These are phyloP conservation scores for Verticillium albo-atrum DNA, from an alignment of 2,329 filamentous ascomycete species.

Conservation along the genomic window DNA sequence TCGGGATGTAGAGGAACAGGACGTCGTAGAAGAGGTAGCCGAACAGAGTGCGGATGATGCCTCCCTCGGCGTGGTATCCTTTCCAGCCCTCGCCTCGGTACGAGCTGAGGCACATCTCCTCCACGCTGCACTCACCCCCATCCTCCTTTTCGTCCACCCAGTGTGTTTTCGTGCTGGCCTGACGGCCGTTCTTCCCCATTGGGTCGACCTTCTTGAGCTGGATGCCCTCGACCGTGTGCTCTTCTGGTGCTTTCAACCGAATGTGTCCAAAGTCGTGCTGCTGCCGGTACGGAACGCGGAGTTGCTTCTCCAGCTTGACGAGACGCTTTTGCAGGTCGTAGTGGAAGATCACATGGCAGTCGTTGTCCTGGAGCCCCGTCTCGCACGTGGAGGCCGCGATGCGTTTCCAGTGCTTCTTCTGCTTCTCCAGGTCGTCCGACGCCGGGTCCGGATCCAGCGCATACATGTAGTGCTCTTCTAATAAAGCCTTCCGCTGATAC, in stretches of 20 bases:
- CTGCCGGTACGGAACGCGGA: slow-evolving; percentile 77
- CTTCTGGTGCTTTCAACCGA: slow-evolving; percentile 67
- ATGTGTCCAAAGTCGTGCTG: slow-evolving; percentile 94
- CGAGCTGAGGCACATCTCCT: slow-evolving; percentile 87
- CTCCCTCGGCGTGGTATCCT: slow-evolving; percentile 89
- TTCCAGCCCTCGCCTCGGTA: slow-evolving; percentile 86
- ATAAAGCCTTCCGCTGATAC: slow-evolving; percentile 91
- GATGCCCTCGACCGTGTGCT: slow-evolving; percentile 72
- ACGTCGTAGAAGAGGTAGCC: slow-evolving; percentile 91
- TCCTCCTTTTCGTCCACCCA: slow-evolving; percentile 78
- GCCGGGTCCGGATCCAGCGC: slow-evolving; percentile 42
- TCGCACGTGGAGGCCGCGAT: slow-evolving; percentile 79
- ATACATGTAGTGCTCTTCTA: slow-evolving; percentile 95
- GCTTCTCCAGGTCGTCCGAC: slow-evolving; percentile 37
- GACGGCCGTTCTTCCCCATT: slow-evolving; percentile 31
- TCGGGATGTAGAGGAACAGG: slow-evolving; percentile 87
- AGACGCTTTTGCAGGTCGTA: slow-evolving; percentile 92
- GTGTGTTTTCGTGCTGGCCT: slow-evolving; percentile 65
- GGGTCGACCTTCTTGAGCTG: slow-evolving; percentile 61
- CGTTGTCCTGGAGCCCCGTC: slow-evolving; percentile 75
- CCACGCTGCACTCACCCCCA: slow-evolving; percentile 75
- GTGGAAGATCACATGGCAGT: slow-evolving; percentile 90
- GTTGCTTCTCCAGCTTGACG: slow-evolving; percentile 79
- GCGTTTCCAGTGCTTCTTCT: slow-evolving; percentile 79
- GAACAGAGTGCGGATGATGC: slow-evolving; percentile 87